Evolutionary conservation across 2,329 filamentous ascomycete genomes (phyloP).

Genomic region (Sclerotinia glacialis): DNA sequence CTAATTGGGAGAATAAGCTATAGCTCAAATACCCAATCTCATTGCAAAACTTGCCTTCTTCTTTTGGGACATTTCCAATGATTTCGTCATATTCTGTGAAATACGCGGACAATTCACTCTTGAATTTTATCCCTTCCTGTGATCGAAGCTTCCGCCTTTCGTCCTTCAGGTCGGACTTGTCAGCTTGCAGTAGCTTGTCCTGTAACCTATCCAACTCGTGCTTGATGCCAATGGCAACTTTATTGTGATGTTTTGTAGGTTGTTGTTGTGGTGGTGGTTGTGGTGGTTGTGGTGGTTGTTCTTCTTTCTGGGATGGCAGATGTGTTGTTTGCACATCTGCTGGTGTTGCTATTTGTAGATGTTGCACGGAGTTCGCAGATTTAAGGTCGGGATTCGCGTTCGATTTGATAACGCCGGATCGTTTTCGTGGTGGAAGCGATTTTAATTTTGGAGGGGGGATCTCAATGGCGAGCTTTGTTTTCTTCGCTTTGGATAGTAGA

Average conservation of each 20-base stretch:
- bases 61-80: constrained; percentile 75
- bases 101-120: constrained; percentile 87
- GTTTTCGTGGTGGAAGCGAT: constrained; percentile 25
- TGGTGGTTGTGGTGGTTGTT: constrained; percentile 12
- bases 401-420: constrained; percentile 30
- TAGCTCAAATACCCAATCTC: constrained; percentile 28
- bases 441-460: constrained; percentile 43
- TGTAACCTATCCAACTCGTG: constrained; percentile 59
- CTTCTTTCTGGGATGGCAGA: constrained; percentile 23
- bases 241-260: constrained; percentile 53
- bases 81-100: constrained; percentile 94
- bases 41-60: constrained; percentile 62
- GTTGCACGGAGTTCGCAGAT: constrained; percentile 24
- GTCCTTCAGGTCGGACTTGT: constrained; percentile 46
- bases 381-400: constrained; percentile 34
- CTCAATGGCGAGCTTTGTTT: constrained; percentile 52
- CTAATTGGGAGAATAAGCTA: constrained; percentile 46
- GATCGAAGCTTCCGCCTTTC: constrained; percentile 79
- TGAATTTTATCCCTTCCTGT: constrained; percentile 79
- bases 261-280: constrained; percentile 25
- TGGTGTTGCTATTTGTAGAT: constrained; percentile 22
- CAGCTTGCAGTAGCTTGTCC: constrained; percentile 47
- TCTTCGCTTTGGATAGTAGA: constrained; percentile 46
- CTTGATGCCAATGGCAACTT: constrained; percentile 59
- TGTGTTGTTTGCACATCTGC: constrained; percentile 25